These are phyloP conservation scores for Allium sativum DNA, from an alignment of 106 monocot genomes.

Conservation along the genomic window DNA sequence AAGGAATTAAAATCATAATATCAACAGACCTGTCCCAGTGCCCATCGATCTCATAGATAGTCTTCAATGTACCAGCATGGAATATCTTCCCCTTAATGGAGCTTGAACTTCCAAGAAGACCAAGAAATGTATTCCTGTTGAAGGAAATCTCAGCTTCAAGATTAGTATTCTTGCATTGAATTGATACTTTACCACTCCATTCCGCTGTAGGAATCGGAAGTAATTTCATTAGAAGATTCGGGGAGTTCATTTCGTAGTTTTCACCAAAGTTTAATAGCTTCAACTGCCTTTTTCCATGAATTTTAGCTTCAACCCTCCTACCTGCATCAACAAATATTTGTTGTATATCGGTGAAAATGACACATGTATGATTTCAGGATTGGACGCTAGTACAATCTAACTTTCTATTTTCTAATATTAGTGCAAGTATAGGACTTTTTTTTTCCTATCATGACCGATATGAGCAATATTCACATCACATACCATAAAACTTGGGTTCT, in stretches of 20 bases:
- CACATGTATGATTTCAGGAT: too few species aligned
- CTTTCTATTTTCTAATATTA: too few species aligned
- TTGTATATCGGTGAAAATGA: too few species aligned
- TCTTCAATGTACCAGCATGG: slow-evolving; percentile 23
- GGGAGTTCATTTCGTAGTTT: slow-evolving; percentile 67
- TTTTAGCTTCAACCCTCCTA: slow-evolving; percentile 42
- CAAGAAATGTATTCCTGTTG: slow-evolving; percentile 46
- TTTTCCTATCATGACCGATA: too few species aligned
- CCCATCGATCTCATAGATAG: slow-evolving; percentile 66
- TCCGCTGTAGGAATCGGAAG: slow-evolving; percentile 51
- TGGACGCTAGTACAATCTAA: too few species aligned
- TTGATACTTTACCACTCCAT: slow-evolving; percentile 60
- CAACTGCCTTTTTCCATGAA: slow-evolving; percentile 58
- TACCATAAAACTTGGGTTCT: slow-evolving; percentile 67
- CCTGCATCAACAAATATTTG: slow-evolving; percentile 24
- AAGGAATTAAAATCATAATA: not conserved
- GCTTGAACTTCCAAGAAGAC: slow-evolving; percentile 58
- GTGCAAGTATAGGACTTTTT: too few species aligned
- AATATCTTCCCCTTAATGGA: slow-evolving; percentile 60
- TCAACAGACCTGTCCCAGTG: slow-evolving; percentile 68
- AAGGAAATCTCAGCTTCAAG: slow-evolving; percentile 57
- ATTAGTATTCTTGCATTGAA: slow-evolving; percentile 55
- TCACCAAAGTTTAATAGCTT: slow-evolving; percentile 46
- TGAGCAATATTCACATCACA: not conserved
- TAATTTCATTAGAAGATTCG: slow-evolving; percentile 58